Percentiles rank a stretch among this genome's conserved stretches.
Conservation (phyloP, 495 filamentous ascomycete species). For the Hapsidospora chrysogenum region DNA sequence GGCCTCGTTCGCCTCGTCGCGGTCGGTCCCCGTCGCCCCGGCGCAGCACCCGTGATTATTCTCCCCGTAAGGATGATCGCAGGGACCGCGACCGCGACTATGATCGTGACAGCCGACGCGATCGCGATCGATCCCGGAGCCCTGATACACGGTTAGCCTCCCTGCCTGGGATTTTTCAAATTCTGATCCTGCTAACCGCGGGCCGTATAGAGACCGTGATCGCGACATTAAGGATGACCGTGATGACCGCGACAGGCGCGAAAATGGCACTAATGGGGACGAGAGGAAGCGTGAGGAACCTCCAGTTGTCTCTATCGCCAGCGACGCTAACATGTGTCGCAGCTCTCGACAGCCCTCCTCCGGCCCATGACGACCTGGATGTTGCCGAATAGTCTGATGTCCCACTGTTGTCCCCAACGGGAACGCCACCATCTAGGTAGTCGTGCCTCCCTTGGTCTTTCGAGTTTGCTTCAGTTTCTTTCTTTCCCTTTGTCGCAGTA, state of each 20-base stretch:
- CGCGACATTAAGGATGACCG: slow-evolving; percentile 34
- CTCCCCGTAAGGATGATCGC: slow-evolving; percentile 81
- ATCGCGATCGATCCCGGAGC: slow-evolving; percentile 56
- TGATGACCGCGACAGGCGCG: slow-evolving; percentile 42
- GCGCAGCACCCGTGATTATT: slow-evolving; percentile 66
- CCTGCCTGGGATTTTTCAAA: slow-evolving; percentile 15
- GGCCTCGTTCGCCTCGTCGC: slow-evolving; percentile 63
- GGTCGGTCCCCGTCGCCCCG: slow-evolving; percentile 58
- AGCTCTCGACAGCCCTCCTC: slow-evolving; percentile 59
- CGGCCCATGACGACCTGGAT: slow-evolving; percentile 90
- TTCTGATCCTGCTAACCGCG: slow-evolving; percentile 3
- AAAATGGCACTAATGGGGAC: slow-evolving; percentile 57
- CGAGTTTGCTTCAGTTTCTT: too few species aligned
- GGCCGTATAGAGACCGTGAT: slow-evolving; percentile 28
- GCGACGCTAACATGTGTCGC: slow-evolving; percentile 7
- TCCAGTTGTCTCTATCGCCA: slow-evolving; percentile 6
- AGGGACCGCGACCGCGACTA: slow-evolving; percentile 69
- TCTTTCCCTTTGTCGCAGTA: too few species aligned
- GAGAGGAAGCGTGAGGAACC: slow-evolving; percentile 68
- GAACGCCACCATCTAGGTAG: too few species aligned
- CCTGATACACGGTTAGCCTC: slow-evolving; percentile 50
- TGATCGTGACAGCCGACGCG: slow-evolving; percentile 57
- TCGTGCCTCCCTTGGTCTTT: too few species aligned
- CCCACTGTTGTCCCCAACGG: too few species aligned
- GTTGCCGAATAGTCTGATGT: slow-evolving; percentile 88